A percentile compares a stretch with the other conserved stretches of the same genome.
phyloP scores from a whole-genome alignment of 2,329 filamentous ascomycete species.

The Cladosporium velox region DNA sequence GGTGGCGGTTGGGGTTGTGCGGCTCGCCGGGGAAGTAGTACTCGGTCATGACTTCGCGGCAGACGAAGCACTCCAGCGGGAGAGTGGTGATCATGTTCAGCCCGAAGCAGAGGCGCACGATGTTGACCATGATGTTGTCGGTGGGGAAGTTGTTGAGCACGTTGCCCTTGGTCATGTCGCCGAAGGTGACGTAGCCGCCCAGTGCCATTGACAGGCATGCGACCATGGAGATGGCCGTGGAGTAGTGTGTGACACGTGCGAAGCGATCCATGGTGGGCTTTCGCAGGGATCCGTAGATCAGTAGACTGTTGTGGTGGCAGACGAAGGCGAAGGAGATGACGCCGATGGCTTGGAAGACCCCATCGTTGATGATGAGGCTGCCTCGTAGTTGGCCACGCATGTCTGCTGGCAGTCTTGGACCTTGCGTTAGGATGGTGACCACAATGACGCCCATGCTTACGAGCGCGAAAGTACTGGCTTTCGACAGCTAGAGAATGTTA shows the following conservation, averaged over 20 bases:
- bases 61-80: conserved; percentile 95
- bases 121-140: conserved; percentile 89
- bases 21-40: conserved; percentile 74
- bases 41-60: conserved; percentile 91
- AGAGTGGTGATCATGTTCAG: conserved; percentile 98
- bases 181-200: conserved; percentile 88
- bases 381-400: conserved; percentile 70
- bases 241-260: conserved; percentile 88
- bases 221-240: conserved; percentile 84
- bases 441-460: conserved; percentile 93
- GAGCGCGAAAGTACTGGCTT: conserved; percentile 89
- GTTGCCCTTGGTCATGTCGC: conserved; percentile 88
- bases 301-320: conserved; percentile 89
- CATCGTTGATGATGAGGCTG: conserved; percentile 75
- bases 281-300: conserved; percentile 94
- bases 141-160: conserved; percentile 96
- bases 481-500: conserved; percentile 70
- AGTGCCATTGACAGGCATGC: conserved; percentile 88
- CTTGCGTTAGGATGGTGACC: conserved; percentile 82
- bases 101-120: conserved; percentile 93
- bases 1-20: conserved; percentile 79
- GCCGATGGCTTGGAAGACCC: conserved; percentile 93
- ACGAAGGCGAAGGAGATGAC: conserved; percentile 93
- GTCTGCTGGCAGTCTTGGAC: conserved; percentile 70
- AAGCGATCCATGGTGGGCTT: conserved; percentile 97